Evolutionary conservation across 2,329 filamentous ascomycete species (phyloP).

Genomic region (Botrytis galanthina): DNA sequence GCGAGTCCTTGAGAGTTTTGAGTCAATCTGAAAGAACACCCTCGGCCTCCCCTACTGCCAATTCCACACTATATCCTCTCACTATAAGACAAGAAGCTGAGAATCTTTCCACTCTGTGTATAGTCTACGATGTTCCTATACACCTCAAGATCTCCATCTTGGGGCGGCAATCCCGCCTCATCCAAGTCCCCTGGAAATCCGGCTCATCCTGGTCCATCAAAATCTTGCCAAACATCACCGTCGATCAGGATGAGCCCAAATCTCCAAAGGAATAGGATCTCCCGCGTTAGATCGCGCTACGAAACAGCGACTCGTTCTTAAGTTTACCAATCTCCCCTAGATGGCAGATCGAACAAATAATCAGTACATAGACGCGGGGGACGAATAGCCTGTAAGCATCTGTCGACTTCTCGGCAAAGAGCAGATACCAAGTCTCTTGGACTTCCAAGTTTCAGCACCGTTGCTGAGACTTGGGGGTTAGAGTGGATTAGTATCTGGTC

Average conservation of each 20-base stretch:
- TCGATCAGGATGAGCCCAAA: constrained; percentile 33
- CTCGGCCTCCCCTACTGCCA: background rate
- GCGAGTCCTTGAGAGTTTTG: background rate
- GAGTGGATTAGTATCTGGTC: background rate
- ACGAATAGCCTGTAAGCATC: constrained; percentile 23
- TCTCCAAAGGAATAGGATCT: constrained; percentile 31
- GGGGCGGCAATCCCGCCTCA: constrained; percentile 25
- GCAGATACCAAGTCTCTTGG: background rate
- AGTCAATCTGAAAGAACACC: rapidly evolving
- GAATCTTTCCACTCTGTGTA: background rate
- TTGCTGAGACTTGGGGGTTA: background rate
- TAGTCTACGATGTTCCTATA: background rate
- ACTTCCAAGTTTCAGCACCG: background rate
- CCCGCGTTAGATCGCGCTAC: constrained; percentile 73
- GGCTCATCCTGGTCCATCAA: constrained; percentile 33
- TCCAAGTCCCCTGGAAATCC: constrained; percentile 24
- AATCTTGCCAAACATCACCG: constrained; percentile 40
- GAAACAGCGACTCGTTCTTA: constrained; percentile 70
- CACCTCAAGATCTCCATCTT: rapidly evolving
- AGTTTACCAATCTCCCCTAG: constrained; percentile 67
- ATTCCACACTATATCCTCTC: background rate
- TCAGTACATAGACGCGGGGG: constrained; percentile 27
- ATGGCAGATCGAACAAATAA: constrained; percentile 42
- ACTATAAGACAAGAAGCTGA: background rate
- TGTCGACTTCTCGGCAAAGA: background rate